These are phyloP conservation scores for Starmerella stellata DNA, from an alignment of 805 yeast genomes.

Conservation along the genomic window DNA sequence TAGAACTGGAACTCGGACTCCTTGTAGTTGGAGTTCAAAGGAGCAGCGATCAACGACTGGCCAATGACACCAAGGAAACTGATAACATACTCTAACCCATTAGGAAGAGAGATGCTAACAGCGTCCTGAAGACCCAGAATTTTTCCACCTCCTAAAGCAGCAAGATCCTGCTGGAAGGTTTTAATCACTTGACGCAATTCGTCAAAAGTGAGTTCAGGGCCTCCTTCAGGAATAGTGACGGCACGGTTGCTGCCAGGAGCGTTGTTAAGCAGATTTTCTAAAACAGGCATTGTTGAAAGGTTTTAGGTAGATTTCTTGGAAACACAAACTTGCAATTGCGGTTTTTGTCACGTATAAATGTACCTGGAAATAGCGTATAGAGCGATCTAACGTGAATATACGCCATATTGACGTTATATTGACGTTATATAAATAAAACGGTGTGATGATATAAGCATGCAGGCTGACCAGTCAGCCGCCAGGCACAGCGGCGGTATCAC, in stretches of 20 bases:
- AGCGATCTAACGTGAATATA: no score
- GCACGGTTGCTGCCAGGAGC: conserved; percentile 13
- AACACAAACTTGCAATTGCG: no score
- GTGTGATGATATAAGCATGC: no score
- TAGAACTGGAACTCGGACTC: conserved; percentile 47
- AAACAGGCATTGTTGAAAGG: conserved; percentile 11
- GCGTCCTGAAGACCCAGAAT: conserved; percentile 29
- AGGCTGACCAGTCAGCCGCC: no score
- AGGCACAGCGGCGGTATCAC: no score
- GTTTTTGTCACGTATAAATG: no score
- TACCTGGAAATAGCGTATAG: no score
- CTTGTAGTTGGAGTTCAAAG: conserved; percentile 46
- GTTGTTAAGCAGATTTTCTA: conserved; percentile 7
- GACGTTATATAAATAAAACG: no score
- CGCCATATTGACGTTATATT: no score
- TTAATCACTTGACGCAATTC: conserved; percentile 30
- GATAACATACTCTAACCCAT: conserved; percentile 39
- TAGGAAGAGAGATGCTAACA: conserved; percentile 44
- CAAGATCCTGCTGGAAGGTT: conserved; percentile 30
- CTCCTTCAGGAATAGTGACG: conserved; percentile 30
- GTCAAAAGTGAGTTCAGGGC: conserved; percentile 30
- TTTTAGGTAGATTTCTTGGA: no score
- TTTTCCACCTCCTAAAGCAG: conserved; percentile 13
- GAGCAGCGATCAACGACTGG: conserved; percentile 45
- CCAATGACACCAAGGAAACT: conserved; percentile 41